phyloP scores from a whole-genome alignment of 192 early-diverging fungal genomes.

The Mortierella claussenii region DNA sequence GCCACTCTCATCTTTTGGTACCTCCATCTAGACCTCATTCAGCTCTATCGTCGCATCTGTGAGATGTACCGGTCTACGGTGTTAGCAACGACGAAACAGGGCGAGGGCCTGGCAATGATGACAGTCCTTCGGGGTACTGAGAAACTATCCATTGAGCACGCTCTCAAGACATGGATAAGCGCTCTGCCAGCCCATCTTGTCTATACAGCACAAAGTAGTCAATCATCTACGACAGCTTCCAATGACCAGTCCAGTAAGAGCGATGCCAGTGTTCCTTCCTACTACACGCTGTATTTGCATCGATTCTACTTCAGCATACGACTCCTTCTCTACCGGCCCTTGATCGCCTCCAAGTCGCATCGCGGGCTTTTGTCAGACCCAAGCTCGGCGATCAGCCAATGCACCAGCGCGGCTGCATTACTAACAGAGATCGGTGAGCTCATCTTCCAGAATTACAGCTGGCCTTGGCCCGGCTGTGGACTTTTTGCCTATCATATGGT shows the following conservation, averaged over 20 bases:
- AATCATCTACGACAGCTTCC: not conserved
- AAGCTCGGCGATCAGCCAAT: constrained; percentile 18
- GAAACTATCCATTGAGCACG: constrained; percentile 21
- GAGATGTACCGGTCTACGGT: constrained; percentile 36
- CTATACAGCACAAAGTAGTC: not conserved
- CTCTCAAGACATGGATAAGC: constrained; percentile 20
- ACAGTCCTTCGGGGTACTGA: constrained; percentile 11
- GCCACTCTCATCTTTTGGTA: constrained; percentile 45
- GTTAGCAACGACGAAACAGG: not conserved
- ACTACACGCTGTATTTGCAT: constrained; percentile 44
- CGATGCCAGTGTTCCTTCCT: constrained; percentile 6
- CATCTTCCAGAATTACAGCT: constrained; percentile 41
- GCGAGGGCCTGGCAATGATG: not conserved
- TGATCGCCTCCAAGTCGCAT: constrained; percentile 5
- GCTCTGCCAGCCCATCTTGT: constrained; percentile 20
- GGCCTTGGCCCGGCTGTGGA: constrained; percentile 46
- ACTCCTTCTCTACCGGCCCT: constrained; percentile 34
- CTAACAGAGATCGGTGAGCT: constrained; percentile 33
- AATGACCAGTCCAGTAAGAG: no score
- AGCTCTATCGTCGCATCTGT: constrained; percentile 27
- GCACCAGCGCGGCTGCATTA: constrained; percentile 5
- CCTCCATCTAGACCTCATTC: constrained; percentile 29
- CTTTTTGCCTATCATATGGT: constrained; percentile 47
- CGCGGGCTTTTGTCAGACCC: constrained; percentile 11
- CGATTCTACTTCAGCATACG: constrained; percentile 35